These are phyloP conservation scores for Colletotrichum lini DNA, from an alignment of 2,329 filamentous ascomycete species.

Conservation along the genomic window DNA sequence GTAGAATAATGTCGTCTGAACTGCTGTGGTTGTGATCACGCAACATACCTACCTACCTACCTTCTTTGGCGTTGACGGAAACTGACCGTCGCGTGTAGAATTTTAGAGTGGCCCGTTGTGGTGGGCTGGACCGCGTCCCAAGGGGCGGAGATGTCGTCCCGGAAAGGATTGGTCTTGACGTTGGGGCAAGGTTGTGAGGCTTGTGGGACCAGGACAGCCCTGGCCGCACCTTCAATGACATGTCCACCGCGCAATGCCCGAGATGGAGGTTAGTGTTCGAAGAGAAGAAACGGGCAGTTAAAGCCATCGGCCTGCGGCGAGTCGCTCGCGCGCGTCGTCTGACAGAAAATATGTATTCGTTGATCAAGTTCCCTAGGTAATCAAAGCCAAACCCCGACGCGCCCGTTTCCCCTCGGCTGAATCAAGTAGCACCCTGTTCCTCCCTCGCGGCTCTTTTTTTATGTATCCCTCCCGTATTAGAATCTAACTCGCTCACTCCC, in stretches of 20 bases:
- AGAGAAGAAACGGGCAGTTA: background rate
- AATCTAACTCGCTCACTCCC: slow-evolving; percentile 9
- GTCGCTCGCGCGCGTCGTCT: background rate
- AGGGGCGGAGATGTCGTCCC: background rate
- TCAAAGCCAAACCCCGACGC: slow-evolving; percentile 34
- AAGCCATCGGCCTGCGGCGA: too few relatives aligned
- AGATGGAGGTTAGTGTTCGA: background rate
- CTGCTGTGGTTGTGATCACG: too few relatives aligned
- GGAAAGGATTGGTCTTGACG: background rate
- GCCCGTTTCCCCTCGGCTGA: slow-evolving; percentile 20
- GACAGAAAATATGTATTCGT: slow-evolving; percentile 33
- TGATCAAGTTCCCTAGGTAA: slow-evolving; percentile 37
- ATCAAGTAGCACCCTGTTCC: slow-evolving; percentile 27
- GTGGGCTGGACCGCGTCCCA: background rate
- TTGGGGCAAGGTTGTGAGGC: background rate
- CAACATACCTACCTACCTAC: background rate
- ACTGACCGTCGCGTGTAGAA: background rate
- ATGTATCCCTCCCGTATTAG: slow-evolving; percentile 12
- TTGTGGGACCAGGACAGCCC: background rate
- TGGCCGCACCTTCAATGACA: background rate
- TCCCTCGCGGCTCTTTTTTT: slow-evolving; percentile 18
- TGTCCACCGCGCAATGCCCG: background rate
- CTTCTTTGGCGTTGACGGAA: background rate
- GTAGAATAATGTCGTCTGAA: background rate
- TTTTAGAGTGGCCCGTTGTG: background rate